Evolutionary conservation across 768 basidiomycete genomes (phyloP), one percentile per base, ranked within the genome.

Genomic region (Collybia nuda): DNA sequence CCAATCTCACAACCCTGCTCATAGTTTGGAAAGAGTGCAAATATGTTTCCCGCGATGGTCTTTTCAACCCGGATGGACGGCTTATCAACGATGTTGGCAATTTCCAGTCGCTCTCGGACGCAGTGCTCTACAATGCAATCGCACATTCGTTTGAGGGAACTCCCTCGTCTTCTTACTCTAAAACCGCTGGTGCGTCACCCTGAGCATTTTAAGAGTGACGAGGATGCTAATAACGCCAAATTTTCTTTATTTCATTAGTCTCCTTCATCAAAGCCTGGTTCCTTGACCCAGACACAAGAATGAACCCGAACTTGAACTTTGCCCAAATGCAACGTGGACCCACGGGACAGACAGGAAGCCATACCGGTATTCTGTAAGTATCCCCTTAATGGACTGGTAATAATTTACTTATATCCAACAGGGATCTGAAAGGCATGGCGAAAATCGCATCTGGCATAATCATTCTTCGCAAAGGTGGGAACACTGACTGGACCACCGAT

Each of bases 271-370:
- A 74, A 17, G 72, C 78, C 0, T 86, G 82, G 80, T 88, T 87
- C 69, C 53, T 86, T n/a, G 70, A 84, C 53, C 55, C 61, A 1
- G 67, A 63, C 3, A 86, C 85, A 1, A 66, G 56, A 32, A 86
- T 88, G 85, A 85, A 81, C 47, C 85, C 85, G 0, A 80, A 84
- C 56, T 64, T 88, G 37, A 72, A 82, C 50, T 88, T 75, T 58
- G 76, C 70, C 0, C 82, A 84, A 55, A 74, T 82, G 63, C 44
- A 70, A 48, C 67, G 76, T 6, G 76, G 74, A 37, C 72, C 74
- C 11, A 55, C 52, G 44, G 69, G 70, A 14, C 64, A 71, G 55
- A 46, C 56, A 38, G 78, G 78, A 42, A 71, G 69, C 26, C 81
- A 76, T 55, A 80, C 78, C 17, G 82, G 84, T 52, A 65, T 84